Base-by-base conservation (phyloP, 331 rosid genomes). In the Rhamnella rubrinervis region DNA sequence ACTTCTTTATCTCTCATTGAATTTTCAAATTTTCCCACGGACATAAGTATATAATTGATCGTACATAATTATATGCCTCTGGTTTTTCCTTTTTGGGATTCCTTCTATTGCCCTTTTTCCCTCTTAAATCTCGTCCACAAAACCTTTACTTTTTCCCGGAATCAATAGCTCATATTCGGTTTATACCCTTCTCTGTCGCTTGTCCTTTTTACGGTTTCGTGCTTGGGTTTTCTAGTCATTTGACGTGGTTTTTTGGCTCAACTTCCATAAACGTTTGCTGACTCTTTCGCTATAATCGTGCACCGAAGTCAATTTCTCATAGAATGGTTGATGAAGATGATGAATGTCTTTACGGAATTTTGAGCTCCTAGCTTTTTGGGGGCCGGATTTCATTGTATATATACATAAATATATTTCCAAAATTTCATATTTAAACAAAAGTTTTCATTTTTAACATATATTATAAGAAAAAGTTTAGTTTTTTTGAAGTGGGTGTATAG, bases 41-140 rank as follows among this genome's bases (percentile, higher is more conserved):
- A n/a, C n/a, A n/a, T n/a, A n/a, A 31, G 1, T 20, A 12, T 70
- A 46, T 53, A 60, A 21, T 60, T 26, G 7, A 4, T 58, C 51
- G 50, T 47, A 4, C 2, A 26, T 55, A 39, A 17, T 10, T 52
- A 15, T 9, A 4, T 8, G 7, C 26, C 25, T 44, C 19, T 62
- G 38, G 13, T 2, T 61, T 31, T 12, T 9, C 12, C 51, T n/a
- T 20, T 19, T 62, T 67, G 35, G 59, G 69, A 73, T 59, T 73
- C 60, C 25, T 6, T 26, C 60, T 44, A 62, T 70, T 77, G 23
- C 63, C 28, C 49, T 28, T 44, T 59, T 39, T 64, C 72, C 57
- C 68, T 14, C 39, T 44, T 9, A 44, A 66, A 58, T 66, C 52
- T 63, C 28, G 75, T 67, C 73, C 78, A 50, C 75, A 78, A 56